Evolutionary conservation across 2,329 filamentous ascomycete genomes (phyloP).

Genomic region (Pseudogymnoascus sp.): DNA sequence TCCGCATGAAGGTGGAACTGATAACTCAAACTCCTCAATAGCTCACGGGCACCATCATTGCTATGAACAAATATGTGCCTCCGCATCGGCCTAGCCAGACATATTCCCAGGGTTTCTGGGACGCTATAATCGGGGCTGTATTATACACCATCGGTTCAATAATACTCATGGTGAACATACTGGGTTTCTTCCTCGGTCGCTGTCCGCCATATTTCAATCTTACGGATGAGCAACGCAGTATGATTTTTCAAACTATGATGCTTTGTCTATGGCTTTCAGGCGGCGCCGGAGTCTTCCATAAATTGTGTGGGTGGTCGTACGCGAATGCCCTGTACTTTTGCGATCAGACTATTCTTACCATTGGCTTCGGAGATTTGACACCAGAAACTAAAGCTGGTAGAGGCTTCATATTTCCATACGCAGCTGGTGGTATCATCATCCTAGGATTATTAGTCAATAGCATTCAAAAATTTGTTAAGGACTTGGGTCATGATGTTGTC

Average conservation of each 20-base stretch:
- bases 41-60: slow-evolving; percentile 50
- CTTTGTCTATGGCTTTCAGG: slow-evolving; percentile 75
- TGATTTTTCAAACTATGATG: slow-evolving; percentile 85
- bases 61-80: slow-evolving; percentile 47
- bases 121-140: slow-evolving; percentile 55
- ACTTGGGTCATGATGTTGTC: neutral
- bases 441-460: slow-evolving; percentile 67
- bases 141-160: slow-evolving; percentile 58
- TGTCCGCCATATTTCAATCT: slow-evolving; percentile 74
- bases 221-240: slow-evolving; percentile 71
- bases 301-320: slow-evolving; percentile 67
- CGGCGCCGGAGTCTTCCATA: slow-evolving; percentile 68
- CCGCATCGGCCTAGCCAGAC: slow-evolving; percentile 39
- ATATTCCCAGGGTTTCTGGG: slow-evolving; percentile 65
- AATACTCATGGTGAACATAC: slow-evolving; percentile 62
- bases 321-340: slow-evolving; percentile 75
- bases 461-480: slow-evolving; percentile 48
- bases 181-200: slow-evolving; percentile 59
- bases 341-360: slow-evolving; percentile 61
- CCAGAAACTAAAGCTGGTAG: slow-evolving; percentile 49
- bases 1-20: neutral
- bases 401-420: slow-evolving; percentile 73
- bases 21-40: slow-evolving; percentile 22
- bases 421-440: slow-evolving; percentile 75
- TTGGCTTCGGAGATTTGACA: slow-evolving; percentile 54